A percentile compares a stretch with the other conserved stretches of the same genome.
phyloP scores from a whole-genome alignment of 1,284 basidiomycete species.

The Trichosporon coremiiforme region DNA sequence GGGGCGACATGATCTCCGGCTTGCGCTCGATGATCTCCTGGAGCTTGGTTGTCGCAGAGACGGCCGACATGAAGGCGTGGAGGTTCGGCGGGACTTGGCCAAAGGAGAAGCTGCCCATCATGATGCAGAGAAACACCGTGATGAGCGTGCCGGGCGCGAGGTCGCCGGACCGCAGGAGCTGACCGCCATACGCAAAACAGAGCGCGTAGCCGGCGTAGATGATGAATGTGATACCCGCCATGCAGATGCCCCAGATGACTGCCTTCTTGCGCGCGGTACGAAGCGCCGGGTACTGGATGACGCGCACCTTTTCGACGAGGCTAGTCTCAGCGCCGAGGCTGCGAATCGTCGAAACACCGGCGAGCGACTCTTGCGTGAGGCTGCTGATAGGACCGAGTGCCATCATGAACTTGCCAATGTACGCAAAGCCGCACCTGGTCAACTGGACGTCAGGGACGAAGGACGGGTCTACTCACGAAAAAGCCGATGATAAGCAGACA shows the following conservation, averaged over 20 bases:
- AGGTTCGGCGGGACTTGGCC: conserved; percentile 2
- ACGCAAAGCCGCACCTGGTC: not conserved
- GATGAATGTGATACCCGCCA: not conserved
- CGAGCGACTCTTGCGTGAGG: not conserved
- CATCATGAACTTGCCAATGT: conserved; percentile 8
- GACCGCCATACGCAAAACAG: not conserved
- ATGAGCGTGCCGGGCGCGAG: not conserved
- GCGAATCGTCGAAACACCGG: not conserved
- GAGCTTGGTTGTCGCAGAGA: not conserved
- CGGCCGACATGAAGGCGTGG: not conserved
- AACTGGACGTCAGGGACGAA: not conserved
- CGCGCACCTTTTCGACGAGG: not conserved
- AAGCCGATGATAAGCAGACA: conserved; percentile 5
- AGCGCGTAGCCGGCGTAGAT: conserved; percentile 11
- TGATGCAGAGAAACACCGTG: not conserved
- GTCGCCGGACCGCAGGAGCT: not conserved
- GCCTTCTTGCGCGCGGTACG: not conserved
- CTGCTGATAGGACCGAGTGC: not conserved
- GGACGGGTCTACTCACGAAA: not conserved
- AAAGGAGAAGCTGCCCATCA: conserved; percentile 4
- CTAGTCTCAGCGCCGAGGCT: not conserved
- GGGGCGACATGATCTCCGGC: not conserved
- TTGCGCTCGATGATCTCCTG: conserved; percentile 9
- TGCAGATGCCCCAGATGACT: not conserved
- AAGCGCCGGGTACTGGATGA: not conserved